Conservation (phyloP, 2,329 filamentous ascomycete genomes). For the Colletotrichum lini region DNA sequence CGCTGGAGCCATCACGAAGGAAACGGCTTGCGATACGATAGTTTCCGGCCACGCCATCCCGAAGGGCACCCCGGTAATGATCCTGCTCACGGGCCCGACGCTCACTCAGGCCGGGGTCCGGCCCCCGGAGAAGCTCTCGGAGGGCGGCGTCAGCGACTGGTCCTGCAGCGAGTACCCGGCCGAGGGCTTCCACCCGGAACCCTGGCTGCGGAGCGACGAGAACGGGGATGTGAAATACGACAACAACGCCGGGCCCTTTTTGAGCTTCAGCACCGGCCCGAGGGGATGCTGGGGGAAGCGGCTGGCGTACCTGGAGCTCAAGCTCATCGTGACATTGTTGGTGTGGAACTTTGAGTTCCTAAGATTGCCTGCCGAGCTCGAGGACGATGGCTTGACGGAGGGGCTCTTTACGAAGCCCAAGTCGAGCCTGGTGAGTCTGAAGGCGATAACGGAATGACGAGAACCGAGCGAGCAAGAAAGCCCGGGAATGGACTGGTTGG, state of each 20-base stretch:
- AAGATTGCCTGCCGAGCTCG: neutral
- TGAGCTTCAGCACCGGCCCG: constrained; percentile 1
- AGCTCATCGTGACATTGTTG: constrained; percentile 1
- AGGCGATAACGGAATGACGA: too few relatives aligned
- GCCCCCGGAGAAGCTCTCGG: too few relatives aligned
- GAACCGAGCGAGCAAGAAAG: too few relatives aligned
- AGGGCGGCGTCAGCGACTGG: too few relatives aligned
- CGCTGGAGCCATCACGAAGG: constrained; percentile 27
- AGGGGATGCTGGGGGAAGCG: constrained; percentile 10
- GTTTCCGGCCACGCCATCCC: neutral
- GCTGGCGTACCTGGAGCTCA: constrained; percentile 10
- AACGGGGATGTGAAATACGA: neutral
- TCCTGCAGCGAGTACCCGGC: too few relatives aligned
- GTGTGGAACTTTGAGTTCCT: constrained; percentile 11
- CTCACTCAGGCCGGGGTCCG: neutral
- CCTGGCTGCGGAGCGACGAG: neutral
- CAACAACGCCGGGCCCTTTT: neutral
- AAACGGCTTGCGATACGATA: neutral
- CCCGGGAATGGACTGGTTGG: too few relatives aligned
- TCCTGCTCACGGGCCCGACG: neutral
- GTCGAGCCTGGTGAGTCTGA: too few relatives aligned
- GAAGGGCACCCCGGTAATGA: constrained; percentile 2
- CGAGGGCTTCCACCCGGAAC: neutral
- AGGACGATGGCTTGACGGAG: neutral
- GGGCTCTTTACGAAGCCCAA: too few relatives aligned